phyloP scores from a whole-genome alignment of 768 basidiomycete genomes.

The Fibroporia radiculosa region DNA sequence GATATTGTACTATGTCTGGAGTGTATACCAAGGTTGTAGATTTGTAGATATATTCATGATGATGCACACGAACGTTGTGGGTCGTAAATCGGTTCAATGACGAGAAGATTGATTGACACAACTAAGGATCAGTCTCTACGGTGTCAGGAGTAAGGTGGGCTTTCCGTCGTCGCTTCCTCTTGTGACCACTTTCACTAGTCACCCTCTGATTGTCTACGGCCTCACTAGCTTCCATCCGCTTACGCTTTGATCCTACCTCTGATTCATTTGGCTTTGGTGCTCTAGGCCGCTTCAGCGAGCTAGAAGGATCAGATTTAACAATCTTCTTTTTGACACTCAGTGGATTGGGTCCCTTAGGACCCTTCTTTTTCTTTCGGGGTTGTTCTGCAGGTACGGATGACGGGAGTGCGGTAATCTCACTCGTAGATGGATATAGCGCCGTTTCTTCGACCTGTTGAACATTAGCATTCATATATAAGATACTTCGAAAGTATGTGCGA shows the following conservation, averaged over 20 bases:
- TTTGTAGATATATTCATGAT: too few relatives aligned
- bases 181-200: constrained; percentile 14
- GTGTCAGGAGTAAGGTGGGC: not conserved
- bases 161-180: constrained; percentile 22
- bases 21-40: too few relatives aligned
- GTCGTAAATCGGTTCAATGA: not conserved
- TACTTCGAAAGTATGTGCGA: not conserved
- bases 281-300: not conserved
- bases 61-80: not conserved
- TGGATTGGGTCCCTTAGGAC: constrained; percentile 86
- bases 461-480: not conserved
- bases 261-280: constrained; percentile 2
- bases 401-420: constrained; percentile 40
- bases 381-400: constrained; percentile 27
- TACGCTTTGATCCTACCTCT: constrained; percentile 22
- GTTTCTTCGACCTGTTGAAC: constrained; percentile 68
- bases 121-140: too few relatives aligned
- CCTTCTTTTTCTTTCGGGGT: constrained; percentile 52
- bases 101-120: too few relatives aligned
- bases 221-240: constrained; percentile 17
- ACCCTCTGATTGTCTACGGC: constrained; percentile 1
- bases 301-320: constrained; percentile 9
- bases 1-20: too few relatives aligned
- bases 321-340: constrained; percentile 89
- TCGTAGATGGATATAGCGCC: constrained; percentile 41